phyloP scores from a whole-genome alignment of 1,284 basidiomycete species.

The Golubevia sp. region DNA sequence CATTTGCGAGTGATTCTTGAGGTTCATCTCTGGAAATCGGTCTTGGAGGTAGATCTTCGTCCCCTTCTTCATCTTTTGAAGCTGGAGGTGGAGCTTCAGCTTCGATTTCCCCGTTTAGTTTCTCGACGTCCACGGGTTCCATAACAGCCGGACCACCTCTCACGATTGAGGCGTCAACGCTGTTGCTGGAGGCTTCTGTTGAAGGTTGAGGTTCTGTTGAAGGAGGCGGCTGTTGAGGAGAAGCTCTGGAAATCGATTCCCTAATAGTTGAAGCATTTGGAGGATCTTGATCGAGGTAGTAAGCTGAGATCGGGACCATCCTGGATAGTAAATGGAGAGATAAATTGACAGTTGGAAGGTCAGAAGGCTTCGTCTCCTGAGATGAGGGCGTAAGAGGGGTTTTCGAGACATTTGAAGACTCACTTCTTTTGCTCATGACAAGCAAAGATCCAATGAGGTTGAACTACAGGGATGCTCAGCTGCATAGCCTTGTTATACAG shows the following conservation, averaged over 20 bases:
- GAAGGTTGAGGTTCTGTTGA: not conserved
- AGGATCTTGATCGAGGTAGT: conserved; percentile 52
- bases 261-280: conserved; percentile 40
- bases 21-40: not conserved
- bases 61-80: not conserved
- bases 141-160: not conserved
- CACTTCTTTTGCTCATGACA: conserved; percentile 49
- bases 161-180: not conserved
- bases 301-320: conserved; percentile 55
- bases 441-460: conserved; percentile 60
- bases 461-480: conserved; percentile 55
- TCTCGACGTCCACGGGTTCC: not conserved
- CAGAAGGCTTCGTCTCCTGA: not conserved
- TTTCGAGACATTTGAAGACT: conserved; percentile 4
- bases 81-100: not conserved
- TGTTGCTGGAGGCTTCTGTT: not conserved
- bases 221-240: not conserved
- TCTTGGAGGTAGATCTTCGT: not conserved
- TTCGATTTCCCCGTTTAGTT: not conserved
- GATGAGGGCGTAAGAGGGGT: not conserved
- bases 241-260: conserved; percentile 12
- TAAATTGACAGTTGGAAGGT: not conserved
- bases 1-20: not conserved
- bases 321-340: conserved; percentile 9
- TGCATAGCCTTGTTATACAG: conserved; percentile 49